Evolutionary conservation across 2,329 filamentous ascomycete species (phyloP).

Genomic region (Canariomyces notabilis): DNA sequence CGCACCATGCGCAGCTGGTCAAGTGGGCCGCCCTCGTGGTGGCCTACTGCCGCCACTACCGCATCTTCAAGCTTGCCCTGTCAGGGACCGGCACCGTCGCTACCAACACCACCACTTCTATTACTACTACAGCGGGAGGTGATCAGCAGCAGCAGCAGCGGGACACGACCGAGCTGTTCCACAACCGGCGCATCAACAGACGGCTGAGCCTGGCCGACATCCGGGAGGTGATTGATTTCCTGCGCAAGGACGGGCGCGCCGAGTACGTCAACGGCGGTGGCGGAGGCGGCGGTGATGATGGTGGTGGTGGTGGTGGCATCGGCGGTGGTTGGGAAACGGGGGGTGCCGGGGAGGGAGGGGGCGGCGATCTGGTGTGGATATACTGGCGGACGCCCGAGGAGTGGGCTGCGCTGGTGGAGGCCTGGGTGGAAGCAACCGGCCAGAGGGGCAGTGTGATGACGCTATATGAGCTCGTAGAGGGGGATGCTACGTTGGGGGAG

Average conservation of each 20-base stretch:
- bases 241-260: slow-evolving; percentile 54
- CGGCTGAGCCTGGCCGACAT: slow-evolving; percentile 48
- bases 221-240: slow-evolving; percentile 53
- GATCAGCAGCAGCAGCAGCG: slow-evolving; percentile 35
- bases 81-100: slow-evolving; percentile 47
- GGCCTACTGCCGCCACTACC: slow-evolving; percentile 73
- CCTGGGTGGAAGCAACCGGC: slow-evolving; percentile 80
- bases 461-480: slow-evolving; percentile 83
- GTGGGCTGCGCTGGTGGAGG: slow-evolving; percentile 75
- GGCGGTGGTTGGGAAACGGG: slow-evolving; percentile 21
- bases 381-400: slow-evolving; percentile 87
- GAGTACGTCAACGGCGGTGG: slow-evolving; percentile 55
- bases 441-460: slow-evolving; percentile 88
- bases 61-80: slow-evolving; percentile 69
- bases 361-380: slow-evolving; percentile 59
- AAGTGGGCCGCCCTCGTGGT: slow-evolving; percentile 88
- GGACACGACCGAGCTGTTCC: slow-evolving; percentile 44
- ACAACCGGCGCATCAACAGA: slow-evolving; percentile 51
- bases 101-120: slow-evolving; percentile 29
- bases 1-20: slow-evolving; percentile 67
- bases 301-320: slow-evolving; percentile 30
- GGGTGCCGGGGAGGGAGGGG: slow-evolving; percentile 33
- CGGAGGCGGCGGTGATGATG: slow-evolving; percentile 20
- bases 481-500: slow-evolving; percentile 69
- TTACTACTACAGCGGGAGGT: slow-evolving; percentile 35